Base-by-base conservation (phyloP, 1,139 yeast species). In the Arxiozyma telluris region DNA sequence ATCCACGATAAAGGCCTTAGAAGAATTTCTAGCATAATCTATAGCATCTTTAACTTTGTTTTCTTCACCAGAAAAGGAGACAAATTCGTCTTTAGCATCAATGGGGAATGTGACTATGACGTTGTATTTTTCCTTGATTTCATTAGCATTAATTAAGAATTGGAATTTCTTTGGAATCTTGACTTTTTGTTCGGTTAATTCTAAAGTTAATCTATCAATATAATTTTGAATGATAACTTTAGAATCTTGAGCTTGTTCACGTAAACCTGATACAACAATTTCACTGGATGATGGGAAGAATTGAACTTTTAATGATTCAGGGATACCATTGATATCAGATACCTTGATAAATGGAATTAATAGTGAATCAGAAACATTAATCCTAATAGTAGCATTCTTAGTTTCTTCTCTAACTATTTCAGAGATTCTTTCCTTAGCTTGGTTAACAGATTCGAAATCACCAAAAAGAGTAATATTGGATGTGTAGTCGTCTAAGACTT, bases 391-490 rank as follows among this genome's bases (percentile, higher is more conserved):
- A 59, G 82, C 73, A 62, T 73, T 76, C 64, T 83, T 84, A 53
- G 88, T 85, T 65, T 87, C 84, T 61, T 87, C 87, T 62, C 81
- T 76, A 51, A 91, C 95, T 64, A 90, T 86, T 38, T 80, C 81
- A 66, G 82, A 65, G 60, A 93, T 89, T 64, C 78, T 82, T 50
- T 74, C 71, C 64, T 84, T 85, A 30, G 98, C 96, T 53, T 79
- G 77, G 60, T 78, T 80, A 60, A 87, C 86, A 55, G 96, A 91
- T 68, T 87, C 95, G 56, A 81, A 79, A 66, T 90, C 96, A 72
- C 98, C 98, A 58, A 81, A 86, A 58, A 93, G 76, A 39, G 82
- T 73, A 54, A 93, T 83, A 46, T 76, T 75, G 47, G 86, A 77
- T 41, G 79, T 70, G 53, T 76, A 80, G 48, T 86, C 82, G 53